phyloP scores from a whole-genome alignment of 208 protist genomes.

The Leptomonas pyrrhocoris region DNA sequence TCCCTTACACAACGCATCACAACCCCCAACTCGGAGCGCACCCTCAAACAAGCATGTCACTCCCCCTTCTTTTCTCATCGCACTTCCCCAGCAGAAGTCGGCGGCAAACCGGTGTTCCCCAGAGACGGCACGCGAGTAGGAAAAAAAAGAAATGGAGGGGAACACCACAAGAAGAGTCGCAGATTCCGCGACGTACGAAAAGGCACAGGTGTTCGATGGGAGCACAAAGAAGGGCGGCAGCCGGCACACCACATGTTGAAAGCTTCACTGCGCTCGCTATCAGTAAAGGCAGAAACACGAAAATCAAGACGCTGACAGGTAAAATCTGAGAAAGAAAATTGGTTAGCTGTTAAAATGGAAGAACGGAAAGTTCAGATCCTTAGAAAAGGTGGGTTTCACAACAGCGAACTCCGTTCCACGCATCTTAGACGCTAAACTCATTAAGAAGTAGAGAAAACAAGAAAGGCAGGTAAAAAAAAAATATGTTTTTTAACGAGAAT shows the following conservation, averaged over 20 bases:
- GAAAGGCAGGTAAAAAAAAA: not conserved
- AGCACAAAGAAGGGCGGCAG: not conserved
- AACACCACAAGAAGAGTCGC: not conserved
- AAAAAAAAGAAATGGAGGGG: not conserved
- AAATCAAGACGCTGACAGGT: too few species aligned
- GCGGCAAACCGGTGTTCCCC: constrained; percentile 11
- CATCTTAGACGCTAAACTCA: not conserved
- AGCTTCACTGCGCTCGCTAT: too few species aligned
- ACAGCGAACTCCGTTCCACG: not conserved
- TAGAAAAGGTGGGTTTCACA: not conserved
- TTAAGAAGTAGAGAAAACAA: not conserved
- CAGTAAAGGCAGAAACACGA: too few species aligned
- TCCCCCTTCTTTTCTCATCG: not conserved
- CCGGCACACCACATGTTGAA: too few species aligned
- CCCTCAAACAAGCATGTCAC: too few species aligned
- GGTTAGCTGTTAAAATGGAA: not conserved
- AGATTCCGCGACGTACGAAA: not conserved
- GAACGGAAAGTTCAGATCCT: not conserved
- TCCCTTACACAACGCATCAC: not conserved
- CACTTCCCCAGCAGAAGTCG: not conserved
- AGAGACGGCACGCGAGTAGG: not conserved
- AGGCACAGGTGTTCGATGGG: not conserved
- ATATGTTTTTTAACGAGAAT: too few species aligned
- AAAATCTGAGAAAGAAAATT: not conserved
- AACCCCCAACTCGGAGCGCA: too few species aligned